A percentile compares a stretch with the other conserved stretches of the same genome.
These are phyloP conservation scores for Kernera saxatilis DNA, from an alignment of 345 rosid species.

Conservation along the genomic window DNA sequence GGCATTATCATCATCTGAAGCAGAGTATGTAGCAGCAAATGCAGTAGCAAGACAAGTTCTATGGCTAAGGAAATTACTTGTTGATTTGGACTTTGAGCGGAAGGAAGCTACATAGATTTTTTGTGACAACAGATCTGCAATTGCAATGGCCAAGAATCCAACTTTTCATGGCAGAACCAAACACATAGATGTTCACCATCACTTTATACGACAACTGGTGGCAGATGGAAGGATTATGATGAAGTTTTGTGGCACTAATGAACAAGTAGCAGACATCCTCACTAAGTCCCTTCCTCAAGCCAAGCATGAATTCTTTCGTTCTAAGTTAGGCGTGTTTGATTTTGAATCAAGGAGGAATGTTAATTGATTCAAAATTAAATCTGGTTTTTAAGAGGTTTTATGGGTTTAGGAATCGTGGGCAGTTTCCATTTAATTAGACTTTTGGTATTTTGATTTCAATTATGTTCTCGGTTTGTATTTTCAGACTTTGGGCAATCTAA, in stretches of 20 bases:
- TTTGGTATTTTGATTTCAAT: background rate
- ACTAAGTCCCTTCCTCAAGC: background rate
- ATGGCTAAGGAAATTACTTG: background rate
- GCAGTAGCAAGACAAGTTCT: background rate
- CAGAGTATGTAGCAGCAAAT: background rate
- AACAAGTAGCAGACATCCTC: background rate
- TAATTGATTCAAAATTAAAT: background rate
- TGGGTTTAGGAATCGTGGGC: background rate
- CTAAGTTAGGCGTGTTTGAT: background rate
- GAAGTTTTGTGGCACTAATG: background rate
- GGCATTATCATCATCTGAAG: background rate
- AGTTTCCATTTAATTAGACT: background rate
- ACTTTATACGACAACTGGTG: background rate
- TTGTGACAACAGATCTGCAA: background rate
- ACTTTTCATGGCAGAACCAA: background rate
- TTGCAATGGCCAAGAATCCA: background rate
- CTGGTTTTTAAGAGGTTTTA: too few relatives aligned
- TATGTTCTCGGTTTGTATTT: too few relatives aligned
- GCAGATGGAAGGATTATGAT: background rate
- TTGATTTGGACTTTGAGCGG: background rate
- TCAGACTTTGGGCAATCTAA: too few relatives aligned
- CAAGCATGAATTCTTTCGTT: background rate
- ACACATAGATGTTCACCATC: background rate
- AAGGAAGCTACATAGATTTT: background rate
- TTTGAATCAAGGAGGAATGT: background rate